Conservation (phyloP, 164 flowering plant genomes). For the Kalanchoe fedtschenkoi region DNA sequence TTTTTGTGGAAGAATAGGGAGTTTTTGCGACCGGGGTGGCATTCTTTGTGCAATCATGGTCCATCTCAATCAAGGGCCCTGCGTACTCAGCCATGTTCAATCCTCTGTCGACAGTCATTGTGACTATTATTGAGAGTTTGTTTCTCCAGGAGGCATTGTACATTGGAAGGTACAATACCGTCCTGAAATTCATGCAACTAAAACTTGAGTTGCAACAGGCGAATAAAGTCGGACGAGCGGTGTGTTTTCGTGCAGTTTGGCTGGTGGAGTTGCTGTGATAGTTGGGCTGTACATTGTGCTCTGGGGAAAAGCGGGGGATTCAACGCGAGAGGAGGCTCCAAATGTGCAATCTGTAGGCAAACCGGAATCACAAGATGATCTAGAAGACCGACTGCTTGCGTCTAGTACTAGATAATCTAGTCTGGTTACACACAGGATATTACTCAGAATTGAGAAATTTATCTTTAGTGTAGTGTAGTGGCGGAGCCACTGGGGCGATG, state of each 20-base stretch:
- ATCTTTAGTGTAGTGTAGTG: no score
- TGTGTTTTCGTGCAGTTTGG: not conserved
- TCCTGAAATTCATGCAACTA: not conserved
- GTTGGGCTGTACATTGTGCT: not conserved
- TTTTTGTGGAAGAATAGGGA: slow-evolving; percentile 24
- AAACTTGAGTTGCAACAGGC: not conserved
- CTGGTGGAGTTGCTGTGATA: not conserved
- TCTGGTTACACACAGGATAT: no score
- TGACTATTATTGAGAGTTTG: slow-evolving; percentile 34
- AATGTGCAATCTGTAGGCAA: no score
- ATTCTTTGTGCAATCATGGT: slow-evolving; percentile 56
- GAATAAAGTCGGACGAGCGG: no score
- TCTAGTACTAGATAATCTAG: no score
- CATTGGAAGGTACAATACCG: slow-evolving; percentile 37
- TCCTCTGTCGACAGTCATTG: slow-evolving; percentile 54
- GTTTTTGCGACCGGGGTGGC: slow-evolving; percentile 27
- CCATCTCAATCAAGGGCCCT: slow-evolving; percentile 48
- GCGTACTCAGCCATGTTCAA: slow-evolving; percentile 64
- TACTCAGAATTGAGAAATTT: no score
- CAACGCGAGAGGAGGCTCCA: no score
- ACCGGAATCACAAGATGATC: no score
- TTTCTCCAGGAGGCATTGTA: slow-evolving; percentile 42
- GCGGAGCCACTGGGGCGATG: no score
- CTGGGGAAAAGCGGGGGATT: not conserved
- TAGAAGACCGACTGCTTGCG: no score